Conservation (phyloP, 2,329 filamentous ascomycete species). For the Aspergillus sp. region DNA sequence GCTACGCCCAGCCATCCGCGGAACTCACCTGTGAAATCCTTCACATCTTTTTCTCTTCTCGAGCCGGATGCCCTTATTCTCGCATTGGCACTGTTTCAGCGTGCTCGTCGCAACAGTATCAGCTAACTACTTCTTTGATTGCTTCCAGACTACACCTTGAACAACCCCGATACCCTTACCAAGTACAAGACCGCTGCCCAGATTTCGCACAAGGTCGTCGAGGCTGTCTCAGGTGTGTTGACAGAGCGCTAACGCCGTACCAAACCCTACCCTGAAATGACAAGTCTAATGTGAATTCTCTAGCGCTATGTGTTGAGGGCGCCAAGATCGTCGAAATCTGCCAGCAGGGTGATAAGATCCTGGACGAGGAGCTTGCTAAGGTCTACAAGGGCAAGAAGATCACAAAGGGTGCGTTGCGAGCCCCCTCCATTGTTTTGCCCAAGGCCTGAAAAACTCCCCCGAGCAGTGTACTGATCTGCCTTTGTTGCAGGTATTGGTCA, state of each 20-base stretch:
- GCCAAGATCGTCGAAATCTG: conserved; percentile 93
- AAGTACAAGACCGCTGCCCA: conserved; percentile 97
- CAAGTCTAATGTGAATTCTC: conserved; percentile 21
- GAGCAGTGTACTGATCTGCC: conserved; percentile 22
- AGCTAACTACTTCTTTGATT: conserved; percentile 17
- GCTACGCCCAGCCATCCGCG: neutral
- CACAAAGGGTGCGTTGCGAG: conserved; percentile 67
- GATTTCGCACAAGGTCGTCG: conserved; percentile 94
- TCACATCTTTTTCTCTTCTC: neutral
- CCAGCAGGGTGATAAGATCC: conserved; percentile 90
- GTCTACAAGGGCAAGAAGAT: conserved; percentile 99
- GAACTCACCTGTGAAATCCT: neutral
- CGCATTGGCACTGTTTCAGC: neutral
- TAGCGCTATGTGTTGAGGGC: conserved; percentile 72
- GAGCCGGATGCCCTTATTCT: neutral
- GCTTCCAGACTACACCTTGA: conserved; percentile 75
- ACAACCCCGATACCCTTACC: conserved; percentile 91
- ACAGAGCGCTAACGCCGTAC: neutral
- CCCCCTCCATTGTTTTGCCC: neutral
- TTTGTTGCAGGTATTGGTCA: conserved; percentile 72
- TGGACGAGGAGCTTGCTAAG: conserved; percentile 90
- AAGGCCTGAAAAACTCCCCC: neutral
- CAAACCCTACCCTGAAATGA: neutral
- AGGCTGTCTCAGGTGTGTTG: conserved; percentile 66
- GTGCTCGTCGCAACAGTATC: conserved; percentile 10